Evolutionary conservation across 345 rosid genomes (phyloP).

Genomic region (Linum usitatissimum): DNA sequence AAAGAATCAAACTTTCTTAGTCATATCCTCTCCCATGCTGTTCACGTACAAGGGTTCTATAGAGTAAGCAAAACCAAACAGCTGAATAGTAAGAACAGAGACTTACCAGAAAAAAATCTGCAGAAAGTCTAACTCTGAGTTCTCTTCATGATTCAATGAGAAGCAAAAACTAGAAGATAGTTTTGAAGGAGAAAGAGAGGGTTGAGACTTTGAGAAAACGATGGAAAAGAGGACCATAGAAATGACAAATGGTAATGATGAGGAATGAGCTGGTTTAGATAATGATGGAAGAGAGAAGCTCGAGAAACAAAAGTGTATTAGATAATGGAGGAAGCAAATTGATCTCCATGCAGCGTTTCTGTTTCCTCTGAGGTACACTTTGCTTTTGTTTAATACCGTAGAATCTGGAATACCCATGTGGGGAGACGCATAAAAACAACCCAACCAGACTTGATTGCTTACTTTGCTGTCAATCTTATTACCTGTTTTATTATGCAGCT

Average conservation of each 20-base stretch:
- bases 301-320: background rate
- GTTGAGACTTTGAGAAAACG: background rate
- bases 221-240: background rate
- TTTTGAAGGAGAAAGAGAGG: background rate
- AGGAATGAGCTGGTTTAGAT: background rate
- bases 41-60: background rate
- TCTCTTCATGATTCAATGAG: background rate
- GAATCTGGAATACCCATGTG: background rate
- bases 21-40: background rate
- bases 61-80: background rate
- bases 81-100: background rate
- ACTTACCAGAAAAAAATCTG: background rate
- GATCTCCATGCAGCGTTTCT: background rate
- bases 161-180: background rate
- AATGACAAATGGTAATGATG: background rate
- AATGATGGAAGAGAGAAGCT: background rate
- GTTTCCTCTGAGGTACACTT: background rate
- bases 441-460: background rate
- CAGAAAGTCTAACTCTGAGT: background rate
- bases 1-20: background rate
- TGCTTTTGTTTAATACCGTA: background rate
- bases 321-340: background rate
- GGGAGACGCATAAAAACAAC: background rate
- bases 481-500: background rate
- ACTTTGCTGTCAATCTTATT: background rate